These are phyloP conservation scores for Coelastrella sp. DNA, from an alignment of 139 green algal genomes.

Conservation along the genomic window DNA sequence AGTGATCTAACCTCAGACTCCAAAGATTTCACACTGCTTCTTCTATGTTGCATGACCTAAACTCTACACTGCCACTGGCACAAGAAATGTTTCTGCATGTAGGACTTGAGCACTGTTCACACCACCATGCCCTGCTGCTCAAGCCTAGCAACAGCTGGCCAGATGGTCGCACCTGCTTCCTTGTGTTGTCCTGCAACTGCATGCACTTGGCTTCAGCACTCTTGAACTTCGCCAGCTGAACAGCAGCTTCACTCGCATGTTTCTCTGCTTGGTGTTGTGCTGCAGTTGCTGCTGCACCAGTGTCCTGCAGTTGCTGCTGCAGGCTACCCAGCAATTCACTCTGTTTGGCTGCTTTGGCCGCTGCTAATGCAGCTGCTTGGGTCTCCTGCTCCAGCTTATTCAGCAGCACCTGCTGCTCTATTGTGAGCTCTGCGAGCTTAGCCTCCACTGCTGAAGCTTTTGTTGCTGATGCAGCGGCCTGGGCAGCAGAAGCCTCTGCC, in stretches of 20 bases:
- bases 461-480: not conserved
- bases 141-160: too few relatives aligned
- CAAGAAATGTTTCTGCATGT: too few relatives aligned
- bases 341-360: not conserved
- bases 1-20: too few relatives aligned
- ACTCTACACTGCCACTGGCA: too few relatives aligned
- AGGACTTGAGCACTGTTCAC: too few relatives aligned
- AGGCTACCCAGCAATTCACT: not conserved
- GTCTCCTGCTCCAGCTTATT: not conserved
- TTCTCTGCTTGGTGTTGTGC: not conserved
- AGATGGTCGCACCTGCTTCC: conserved; percentile 8
- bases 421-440: not conserved
- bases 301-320: conserved; percentile 16
- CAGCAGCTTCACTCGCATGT: conserved; percentile 7
- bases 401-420: conserved; percentile 1
- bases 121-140: too few relatives aligned
- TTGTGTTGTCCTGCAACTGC: conserved; percentile 12
- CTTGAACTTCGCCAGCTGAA: not conserved
- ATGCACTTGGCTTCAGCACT: conserved; percentile 1
- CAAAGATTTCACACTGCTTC: too few relatives aligned
- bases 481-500: not conserved
- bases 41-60: too few relatives aligned
- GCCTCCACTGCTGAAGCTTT: not conserved
- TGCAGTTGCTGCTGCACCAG: not conserved
- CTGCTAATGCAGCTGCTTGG: not conserved